phyloP scores from a whole-genome alignment of 805 yeast species.

The Lachancea waltii region DNA sequence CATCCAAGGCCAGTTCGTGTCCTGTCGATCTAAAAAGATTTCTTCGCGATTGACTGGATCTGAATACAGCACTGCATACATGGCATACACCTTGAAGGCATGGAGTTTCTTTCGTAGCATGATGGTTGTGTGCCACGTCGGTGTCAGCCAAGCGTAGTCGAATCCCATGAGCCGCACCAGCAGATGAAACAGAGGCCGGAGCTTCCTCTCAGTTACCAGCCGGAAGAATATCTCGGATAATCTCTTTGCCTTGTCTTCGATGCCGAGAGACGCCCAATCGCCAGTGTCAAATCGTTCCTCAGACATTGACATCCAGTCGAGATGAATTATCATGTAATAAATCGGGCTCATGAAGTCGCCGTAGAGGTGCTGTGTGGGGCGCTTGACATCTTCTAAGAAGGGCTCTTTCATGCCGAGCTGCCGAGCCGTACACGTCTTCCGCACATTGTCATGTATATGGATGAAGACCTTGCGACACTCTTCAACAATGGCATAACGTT shows the following conservation, averaged over 20 bases:
- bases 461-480: background rate
- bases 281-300: background rate
- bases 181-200: background rate
- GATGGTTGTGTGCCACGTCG: background rate
- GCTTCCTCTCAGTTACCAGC: background rate
- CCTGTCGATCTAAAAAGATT: background rate
- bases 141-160: background rate
- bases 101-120: background rate
- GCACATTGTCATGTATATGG: background rate
- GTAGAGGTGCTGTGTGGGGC: background rate
- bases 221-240: background rate
- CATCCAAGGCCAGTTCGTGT: background rate
- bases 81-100: background rate
- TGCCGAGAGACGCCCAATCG: background rate
- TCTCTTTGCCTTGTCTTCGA: background rate
- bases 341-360: background rate
- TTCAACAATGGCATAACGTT: background rate
- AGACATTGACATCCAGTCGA: background rate
- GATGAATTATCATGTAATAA: background rate
- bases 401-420: background rate
- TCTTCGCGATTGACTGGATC: background rate
- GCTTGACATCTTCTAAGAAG: background rate
- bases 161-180: background rate
- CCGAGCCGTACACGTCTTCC: background rate
- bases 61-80: background rate